phyloP scores from a whole-genome alignment of 257 asterid genomes.

The Primulina eburnea region DNA sequence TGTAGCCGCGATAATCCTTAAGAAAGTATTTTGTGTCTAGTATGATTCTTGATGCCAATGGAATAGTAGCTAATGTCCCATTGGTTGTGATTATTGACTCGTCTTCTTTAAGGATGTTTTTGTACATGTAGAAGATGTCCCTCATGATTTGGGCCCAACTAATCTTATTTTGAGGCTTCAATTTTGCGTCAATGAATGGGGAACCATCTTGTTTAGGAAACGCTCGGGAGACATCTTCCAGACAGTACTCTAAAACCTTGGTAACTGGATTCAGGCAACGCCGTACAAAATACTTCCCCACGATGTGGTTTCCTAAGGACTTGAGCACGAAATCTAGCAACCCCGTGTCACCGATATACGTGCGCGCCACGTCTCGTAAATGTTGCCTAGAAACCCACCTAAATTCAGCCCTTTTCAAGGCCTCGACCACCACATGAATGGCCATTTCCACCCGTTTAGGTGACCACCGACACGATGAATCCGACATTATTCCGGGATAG shows the following conservation, averaged over 20 bases:
- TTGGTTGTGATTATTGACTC: slow-evolving; percentile 6
- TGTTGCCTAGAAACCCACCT: slow-evolving; percentile 93
- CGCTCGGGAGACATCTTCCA: slow-evolving; percentile 70
- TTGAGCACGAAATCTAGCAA: slow-evolving; percentile 86
- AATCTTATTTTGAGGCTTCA: slow-evolving; percentile 41
- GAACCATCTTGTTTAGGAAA: slow-evolving; percentile 46
- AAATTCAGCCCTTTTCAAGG: slow-evolving; percentile 65
- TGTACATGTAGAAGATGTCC: slow-evolving; percentile 59
- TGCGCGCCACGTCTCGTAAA: slow-evolving; percentile 80
- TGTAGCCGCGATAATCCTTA: slow-evolving; percentile 46
- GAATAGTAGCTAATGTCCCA: slow-evolving; percentile 35
- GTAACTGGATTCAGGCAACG: slow-evolving; percentile 89
- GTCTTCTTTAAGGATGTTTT: slow-evolving; percentile 38
- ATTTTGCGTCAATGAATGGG: slow-evolving; percentile 28
- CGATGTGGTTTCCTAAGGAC: slow-evolving; percentile 87
- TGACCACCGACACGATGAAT: slow-evolving; percentile 90
- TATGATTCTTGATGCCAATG: slow-evolving; percentile 64
- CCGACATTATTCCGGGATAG: slow-evolving; percentile 64
- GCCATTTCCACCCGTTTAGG: slow-evolving; percentile 95
- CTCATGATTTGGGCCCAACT: slow-evolving; percentile 69
- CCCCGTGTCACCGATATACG: slow-evolving; percentile 91
- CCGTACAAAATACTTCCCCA: slow-evolving; percentile 79
- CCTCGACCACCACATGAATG: slow-evolving; percentile 80
- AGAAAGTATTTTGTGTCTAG: slow-evolving; percentile 61
- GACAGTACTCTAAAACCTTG: slow-evolving; percentile 78